Percentiles rank a stretch among this genome's conserved stretches.
phyloP scores from a whole-genome alignment of 2,329 filamentous ascomycete genomes.

The Cytospora piceicola region DNA sequence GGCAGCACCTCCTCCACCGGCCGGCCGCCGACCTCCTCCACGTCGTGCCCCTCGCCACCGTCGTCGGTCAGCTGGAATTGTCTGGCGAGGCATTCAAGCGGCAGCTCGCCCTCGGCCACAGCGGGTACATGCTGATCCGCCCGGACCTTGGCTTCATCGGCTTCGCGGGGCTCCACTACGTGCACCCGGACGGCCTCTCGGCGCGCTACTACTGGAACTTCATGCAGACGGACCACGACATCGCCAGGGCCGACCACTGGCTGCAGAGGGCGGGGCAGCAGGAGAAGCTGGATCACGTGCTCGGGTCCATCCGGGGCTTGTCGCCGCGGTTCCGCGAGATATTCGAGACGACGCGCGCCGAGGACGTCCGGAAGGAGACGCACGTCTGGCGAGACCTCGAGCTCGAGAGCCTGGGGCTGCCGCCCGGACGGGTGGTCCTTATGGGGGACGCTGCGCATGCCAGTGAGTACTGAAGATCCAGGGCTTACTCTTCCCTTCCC shows the following conservation, averaged over 20 bases:
- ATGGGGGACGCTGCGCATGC: slow-evolving; percentile 53
- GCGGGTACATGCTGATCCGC: slow-evolving; percentile 36
- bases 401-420: slow-evolving; percentile 40
- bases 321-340: slow-evolving; percentile 26
- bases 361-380: slow-evolving; percentile 7
- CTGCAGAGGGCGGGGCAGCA: slow-evolving; percentile 24
- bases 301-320: slow-evolving; percentile 8
- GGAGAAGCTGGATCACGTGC: too few relatives aligned
- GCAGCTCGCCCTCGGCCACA: slow-evolving; percentile 41
- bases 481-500: too few relatives aligned
- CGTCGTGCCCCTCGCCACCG: slow-evolving; percentile 35
- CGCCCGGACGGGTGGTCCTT: slow-evolving; percentile 42
- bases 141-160: slow-evolving; percentile 19
- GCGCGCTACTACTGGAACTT: slow-evolving; percentile 37
- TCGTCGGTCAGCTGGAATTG: slow-evolving; percentile 38
- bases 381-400: slow-evolving; percentile 33
- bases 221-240: too few relatives aligned
- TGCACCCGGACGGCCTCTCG: slow-evolving; percentile 28
- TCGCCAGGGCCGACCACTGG: slow-evolving; percentile 42
- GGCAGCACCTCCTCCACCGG: slow-evolving; percentile 38
- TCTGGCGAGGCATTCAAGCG: slow-evolving; percentile 36
- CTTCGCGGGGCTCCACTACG: slow-evolving; percentile 37
- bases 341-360: slow-evolving; percentile 35
- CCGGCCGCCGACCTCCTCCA: slow-evolving; percentile 35
- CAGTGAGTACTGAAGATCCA: too few relatives aligned